phyloP scores from a whole-genome alignment of 2,329 filamentous ascomycete species.

The Fusarium luffae region DNA sequence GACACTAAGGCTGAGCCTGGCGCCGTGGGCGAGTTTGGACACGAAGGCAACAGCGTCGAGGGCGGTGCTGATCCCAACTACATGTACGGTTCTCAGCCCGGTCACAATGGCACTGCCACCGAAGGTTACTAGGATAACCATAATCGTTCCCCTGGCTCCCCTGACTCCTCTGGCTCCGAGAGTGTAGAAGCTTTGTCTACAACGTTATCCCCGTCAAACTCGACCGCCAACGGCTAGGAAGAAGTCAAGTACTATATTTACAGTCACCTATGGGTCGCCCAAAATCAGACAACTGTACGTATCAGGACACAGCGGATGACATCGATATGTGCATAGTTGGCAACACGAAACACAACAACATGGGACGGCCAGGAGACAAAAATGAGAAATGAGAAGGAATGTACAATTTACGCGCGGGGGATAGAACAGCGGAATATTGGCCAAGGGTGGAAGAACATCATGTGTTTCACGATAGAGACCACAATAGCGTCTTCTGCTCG shows the following conservation, averaged over 20 bases:
- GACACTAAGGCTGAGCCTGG: conserved; percentile 50
- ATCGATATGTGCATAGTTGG: conserved; percentile 32
- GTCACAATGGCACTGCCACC: conserved; percentile 68
- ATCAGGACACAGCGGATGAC: not conserved
- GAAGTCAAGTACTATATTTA: not conserved
- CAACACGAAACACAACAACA: not conserved
- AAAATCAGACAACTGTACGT: not conserved
- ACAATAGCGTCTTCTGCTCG: conserved; percentile 26
- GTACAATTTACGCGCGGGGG: conserved; percentile 27
- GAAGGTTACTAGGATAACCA: conserved; percentile 61
- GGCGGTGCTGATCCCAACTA: conserved; percentile 57
- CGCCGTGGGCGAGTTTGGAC: conserved; percentile 54
- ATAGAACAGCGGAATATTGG: conserved; percentile 1
- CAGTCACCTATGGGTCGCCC: not conserved
- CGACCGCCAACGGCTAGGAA: not conserved
- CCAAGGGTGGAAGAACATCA: conserved; percentile 2
- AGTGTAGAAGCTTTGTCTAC: not conserved
- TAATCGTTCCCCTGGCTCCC: not conserved
- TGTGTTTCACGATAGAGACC: conserved; percentile 37
- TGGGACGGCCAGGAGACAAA: not conserved
- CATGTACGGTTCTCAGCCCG: conserved; percentile 64
- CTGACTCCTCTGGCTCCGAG: too few species aligned
- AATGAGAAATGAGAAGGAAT: conserved; percentile 24
- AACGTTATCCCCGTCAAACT: not conserved
- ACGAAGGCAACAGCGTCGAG: conserved; percentile 57